Conservation (phyloP, 331 rosid genomes). For the Stylosanthes scabra region DNA sequence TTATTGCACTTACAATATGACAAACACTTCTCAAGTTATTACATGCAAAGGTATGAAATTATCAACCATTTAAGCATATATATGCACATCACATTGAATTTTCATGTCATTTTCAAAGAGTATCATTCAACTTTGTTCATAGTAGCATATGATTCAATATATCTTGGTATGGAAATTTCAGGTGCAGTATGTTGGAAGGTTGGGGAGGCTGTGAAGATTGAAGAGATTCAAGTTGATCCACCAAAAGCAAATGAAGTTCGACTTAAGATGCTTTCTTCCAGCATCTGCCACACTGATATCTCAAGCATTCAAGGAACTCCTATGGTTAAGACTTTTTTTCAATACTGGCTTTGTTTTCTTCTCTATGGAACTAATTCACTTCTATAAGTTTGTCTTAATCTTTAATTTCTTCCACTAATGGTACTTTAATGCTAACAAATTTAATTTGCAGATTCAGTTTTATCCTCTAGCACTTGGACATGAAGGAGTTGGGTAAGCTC, state of each 20-base stretch:
- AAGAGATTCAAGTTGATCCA: slow-evolving; percentile 65
- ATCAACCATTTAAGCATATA: neutral
- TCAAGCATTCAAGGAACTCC: slow-evolving; percentile 43
- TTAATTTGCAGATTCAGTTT: slow-evolving; percentile 39
- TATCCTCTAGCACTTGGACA: slow-evolving; percentile 66
- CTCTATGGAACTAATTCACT: no score
- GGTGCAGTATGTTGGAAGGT: slow-evolving; percentile 65
- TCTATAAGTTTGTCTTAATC: neutral
- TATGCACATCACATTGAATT: neutral
- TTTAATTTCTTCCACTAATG: slow-evolving; percentile 19
- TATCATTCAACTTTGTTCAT: neutral
- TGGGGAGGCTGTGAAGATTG: slow-evolving; percentile 47
- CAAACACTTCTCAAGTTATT: slow-evolving; percentile 24
- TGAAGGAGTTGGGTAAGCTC: slow-evolving; percentile 69
- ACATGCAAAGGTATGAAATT: slow-evolving; percentile 36
- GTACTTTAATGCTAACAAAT: neutral
- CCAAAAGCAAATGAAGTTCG: slow-evolving; percentile 58
- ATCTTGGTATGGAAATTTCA: slow-evolving; percentile 21
- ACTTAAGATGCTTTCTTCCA: slow-evolving; percentile 59
- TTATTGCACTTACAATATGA: neutral
- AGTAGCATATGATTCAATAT: neutral
- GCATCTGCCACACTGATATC: slow-evolving; percentile 65
- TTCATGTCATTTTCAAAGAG: neutral
- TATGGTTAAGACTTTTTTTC: slow-evolving; percentile 26
- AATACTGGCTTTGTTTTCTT: neutral